These are phyloP conservation scores for Taphrina flavorubra DNA, from an alignment of 1,139 yeast species.

Conservation along the genomic window DNA sequence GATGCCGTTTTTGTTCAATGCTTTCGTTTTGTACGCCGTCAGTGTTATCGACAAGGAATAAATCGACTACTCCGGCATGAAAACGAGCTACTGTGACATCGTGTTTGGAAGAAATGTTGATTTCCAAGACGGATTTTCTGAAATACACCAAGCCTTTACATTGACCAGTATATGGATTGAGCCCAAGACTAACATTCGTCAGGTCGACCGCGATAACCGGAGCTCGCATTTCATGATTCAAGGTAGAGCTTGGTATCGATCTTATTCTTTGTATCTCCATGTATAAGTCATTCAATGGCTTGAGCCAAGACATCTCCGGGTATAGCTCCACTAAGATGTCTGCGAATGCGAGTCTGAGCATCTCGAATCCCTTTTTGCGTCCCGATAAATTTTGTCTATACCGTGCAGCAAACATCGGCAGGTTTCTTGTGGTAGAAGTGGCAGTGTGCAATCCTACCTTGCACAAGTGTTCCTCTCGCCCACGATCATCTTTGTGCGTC, in stretches of 20 bases:
- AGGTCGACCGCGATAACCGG: conserved; percentile 15
- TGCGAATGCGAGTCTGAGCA: conserved; percentile 22
- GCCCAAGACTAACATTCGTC: conserved; percentile 15
- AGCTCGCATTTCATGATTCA: not conserved
- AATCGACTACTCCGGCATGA: conserved; percentile 43
- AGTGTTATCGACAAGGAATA: conserved; percentile 42
- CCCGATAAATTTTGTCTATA: conserved; percentile 24
- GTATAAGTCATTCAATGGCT: not conserved
- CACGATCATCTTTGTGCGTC: not conserved
- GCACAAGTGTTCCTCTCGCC: not conserved
- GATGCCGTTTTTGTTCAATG: not conserved
- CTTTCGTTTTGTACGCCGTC: conserved; percentile 23
- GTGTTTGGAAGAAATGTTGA: not conserved
- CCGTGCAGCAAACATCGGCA: conserved; percentile 22
- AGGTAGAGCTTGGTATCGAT: not conserved
- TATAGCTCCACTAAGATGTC: conserved; percentile 7
- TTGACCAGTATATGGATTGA: conserved; percentile 19
- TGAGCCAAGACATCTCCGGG: conserved; percentile 38
- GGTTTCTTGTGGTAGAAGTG: not conserved
- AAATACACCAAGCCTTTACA: conserved; percentile 28
- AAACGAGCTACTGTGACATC: not conserved
- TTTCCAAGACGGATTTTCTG: conserved; percentile 8
- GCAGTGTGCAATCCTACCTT: conserved; percentile 11
- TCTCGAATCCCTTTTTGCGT: not conserved
- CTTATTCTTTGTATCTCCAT: not conserved